Evolutionary conservation across 2,329 filamentous ascomycete genomes (phyloP).

Genomic region (Penicillium sp.): DNA sequence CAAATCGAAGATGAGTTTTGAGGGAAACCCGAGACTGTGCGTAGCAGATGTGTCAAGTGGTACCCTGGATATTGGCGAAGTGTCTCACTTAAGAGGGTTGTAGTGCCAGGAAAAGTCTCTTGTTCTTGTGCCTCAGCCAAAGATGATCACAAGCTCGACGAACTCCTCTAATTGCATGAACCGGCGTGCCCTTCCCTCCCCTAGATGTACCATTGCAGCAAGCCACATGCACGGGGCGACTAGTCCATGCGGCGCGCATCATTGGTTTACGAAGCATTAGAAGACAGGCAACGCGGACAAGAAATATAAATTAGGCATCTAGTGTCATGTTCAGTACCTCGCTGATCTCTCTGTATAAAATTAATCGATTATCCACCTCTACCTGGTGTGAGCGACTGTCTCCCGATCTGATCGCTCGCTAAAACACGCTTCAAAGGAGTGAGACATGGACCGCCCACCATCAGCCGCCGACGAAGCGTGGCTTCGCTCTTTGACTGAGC

Average conservation of each 20-base stretch:
- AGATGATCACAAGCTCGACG: neutral
- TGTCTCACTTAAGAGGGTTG: neutral
- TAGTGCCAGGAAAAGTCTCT: neutral
- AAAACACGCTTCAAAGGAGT: neutral
- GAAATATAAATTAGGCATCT: neutral
- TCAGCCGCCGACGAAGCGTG: conserved; percentile 1
- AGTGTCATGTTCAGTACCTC: too few relatives aligned
- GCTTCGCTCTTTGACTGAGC: neutral
- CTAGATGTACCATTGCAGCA: neutral
- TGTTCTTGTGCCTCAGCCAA: neutral
- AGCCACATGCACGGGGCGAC: conserved; percentile 4
- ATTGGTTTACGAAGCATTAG: neutral
- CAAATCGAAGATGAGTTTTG: neutral
- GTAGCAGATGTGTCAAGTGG: neutral
- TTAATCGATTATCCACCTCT: neutral
- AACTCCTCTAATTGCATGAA: neutral
- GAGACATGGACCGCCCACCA: neutral
- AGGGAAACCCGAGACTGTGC: neutral
- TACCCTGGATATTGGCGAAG: neutral
- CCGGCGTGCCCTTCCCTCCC: neutral
- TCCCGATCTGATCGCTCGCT: neutral
- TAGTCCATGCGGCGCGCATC: neutral
- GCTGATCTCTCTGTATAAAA: neutral
- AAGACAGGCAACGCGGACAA: neutral
- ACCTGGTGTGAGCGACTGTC: neutral